These are phyloP conservation scores for Starmera quercuum DNA, from an alignment of 805 yeast genomes.

Conservation along the genomic window DNA sequence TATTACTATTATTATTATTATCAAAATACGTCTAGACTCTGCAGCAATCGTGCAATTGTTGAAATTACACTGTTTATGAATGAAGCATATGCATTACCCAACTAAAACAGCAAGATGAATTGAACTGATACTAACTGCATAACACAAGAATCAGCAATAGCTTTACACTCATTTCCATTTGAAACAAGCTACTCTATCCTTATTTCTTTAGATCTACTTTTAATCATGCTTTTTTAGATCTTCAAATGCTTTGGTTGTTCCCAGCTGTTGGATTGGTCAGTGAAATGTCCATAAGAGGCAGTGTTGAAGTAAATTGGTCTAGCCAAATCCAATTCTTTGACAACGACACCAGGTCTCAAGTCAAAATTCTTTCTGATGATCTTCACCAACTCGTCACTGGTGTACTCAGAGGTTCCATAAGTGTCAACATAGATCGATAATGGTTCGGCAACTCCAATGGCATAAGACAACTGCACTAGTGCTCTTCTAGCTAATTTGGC, in stretches of 20 bases:
- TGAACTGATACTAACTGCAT: too few species aligned
- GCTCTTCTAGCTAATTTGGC: slow-evolving; percentile 97
- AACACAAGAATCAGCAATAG: too few species aligned
- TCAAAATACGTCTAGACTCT: too few species aligned
- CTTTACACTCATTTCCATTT: too few species aligned
- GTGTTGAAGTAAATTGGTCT: slow-evolving; percentile 99
- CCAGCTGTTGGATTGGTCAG: slow-evolving; percentile 98
- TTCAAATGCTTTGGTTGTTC: slow-evolving; percentile 86
- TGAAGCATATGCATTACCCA: background rate
- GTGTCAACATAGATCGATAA: slow-evolving; percentile 95
- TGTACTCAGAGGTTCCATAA: slow-evolving; percentile 91
- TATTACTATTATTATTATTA: too few species aligned
- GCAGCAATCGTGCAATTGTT: too few species aligned
- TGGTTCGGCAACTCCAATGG: slow-evolving; percentile 99
- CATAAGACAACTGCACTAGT: slow-evolving; percentile 96
- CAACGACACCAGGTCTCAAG: slow-evolving; percentile 99
- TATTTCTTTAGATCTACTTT: too few species aligned
- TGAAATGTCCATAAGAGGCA: slow-evolving; percentile 99
- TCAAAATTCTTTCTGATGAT: slow-evolving; percentile 94
- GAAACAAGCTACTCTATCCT: too few species aligned
- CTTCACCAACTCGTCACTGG: slow-evolving; percentile 83
- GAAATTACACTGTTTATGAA: background rate
- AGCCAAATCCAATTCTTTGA: slow-evolving; percentile 92
- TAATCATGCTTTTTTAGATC: too few species aligned
- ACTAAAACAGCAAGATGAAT: background rate